A percentile compares a stretch with the other conserved stretches of the same genome.
Evolutionary conservation across 2,329 filamentous ascomycete genomes (phyloP).

Genomic region (Aspergillus amoenus): DNA sequence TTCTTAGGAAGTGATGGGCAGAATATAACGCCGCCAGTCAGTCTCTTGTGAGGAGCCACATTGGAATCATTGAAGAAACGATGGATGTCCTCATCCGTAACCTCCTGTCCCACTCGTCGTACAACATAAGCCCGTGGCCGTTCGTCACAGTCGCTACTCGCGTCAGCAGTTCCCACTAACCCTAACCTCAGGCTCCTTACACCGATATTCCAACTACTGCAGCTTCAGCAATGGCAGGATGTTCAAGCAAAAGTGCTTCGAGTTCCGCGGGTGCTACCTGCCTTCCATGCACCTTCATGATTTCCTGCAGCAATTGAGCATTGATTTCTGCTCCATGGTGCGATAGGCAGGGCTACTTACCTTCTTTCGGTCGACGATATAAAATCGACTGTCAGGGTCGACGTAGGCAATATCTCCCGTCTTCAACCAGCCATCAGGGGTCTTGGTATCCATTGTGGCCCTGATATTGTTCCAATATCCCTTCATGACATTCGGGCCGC

Average conservation of each 20-base stretch:
- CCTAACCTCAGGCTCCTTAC: constrained; percentile 29
- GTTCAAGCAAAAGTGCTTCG: constrained; percentile 57
- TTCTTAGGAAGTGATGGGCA: constrained; percentile 70
- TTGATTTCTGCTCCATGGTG: too few relatives aligned
- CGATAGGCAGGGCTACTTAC: constrained; percentile 31
- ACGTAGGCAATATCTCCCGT: constrained; percentile 71
- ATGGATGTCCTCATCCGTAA: constrained; percentile 55
- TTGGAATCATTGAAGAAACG: constrained; percentile 60
- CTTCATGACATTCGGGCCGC: constrained; percentile 69
- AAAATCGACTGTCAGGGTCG: constrained; percentile 56
- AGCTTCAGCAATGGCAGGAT: constrained; percentile 60
- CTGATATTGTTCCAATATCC: constrained; percentile 73
- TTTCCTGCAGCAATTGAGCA: constrained; percentile 40
- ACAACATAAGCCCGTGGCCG: constrained; percentile 68
- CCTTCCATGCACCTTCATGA: constrained; percentile 63
- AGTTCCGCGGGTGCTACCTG: constrained; percentile 63
- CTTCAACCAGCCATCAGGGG: constrained; percentile 65
- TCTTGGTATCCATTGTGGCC: constrained; percentile 65
- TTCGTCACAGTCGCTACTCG: constrained; percentile 57
- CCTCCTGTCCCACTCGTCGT: constrained; percentile 48
- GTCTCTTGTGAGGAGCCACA: constrained; percentile 65
- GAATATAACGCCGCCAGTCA: constrained; percentile 69
- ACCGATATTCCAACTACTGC: constrained; percentile 65
- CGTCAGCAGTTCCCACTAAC: constrained; percentile 12
- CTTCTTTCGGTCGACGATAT: constrained; percentile 74